A percentile compares a stretch with the other conserved stretches of the same genome.
Evolutionary conservation across 495 filamentous ascomycete genomes (phyloP).

Genomic region (Sporormia fimetaria): DNA sequence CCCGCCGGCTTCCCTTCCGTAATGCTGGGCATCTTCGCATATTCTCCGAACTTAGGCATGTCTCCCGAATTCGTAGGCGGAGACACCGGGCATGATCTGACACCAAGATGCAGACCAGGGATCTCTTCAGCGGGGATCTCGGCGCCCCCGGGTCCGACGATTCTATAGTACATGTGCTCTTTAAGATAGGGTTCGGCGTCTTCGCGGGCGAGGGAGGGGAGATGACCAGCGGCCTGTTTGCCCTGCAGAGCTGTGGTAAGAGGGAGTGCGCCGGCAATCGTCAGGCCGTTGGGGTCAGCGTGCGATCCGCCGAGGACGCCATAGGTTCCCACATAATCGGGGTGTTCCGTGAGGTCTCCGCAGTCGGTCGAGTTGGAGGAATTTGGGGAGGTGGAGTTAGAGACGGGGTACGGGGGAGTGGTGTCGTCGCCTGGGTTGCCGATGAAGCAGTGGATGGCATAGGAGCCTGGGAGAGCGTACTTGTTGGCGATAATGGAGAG

Average conservation of each 20-base stretch:
- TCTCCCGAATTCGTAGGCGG: conserved; percentile 11
- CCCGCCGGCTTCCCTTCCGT: conserved; percentile 16
- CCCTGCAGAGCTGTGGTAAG: conserved; percentile 20
- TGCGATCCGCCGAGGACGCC: conserved; percentile 7
- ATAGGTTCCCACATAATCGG: conserved; percentile 18
- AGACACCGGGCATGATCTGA: conserved; percentile 11
- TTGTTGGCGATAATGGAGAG: conserved; percentile 19
- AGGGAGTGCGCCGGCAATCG: conserved; percentile 19
- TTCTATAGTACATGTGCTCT: conserved; percentile 16
- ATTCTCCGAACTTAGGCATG: conserved; percentile 12
- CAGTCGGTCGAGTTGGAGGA: conserved; percentile 2
- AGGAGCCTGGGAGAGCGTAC: conserved; percentile 16
- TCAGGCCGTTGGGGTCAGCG: conserved; percentile 2
- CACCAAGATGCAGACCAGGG: conserved; percentile 15
- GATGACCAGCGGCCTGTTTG: conserved; percentile 14
- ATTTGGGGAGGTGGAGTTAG: conserved; percentile 10
- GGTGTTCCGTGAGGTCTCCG: conserved; percentile 4
- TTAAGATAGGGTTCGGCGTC: conserved; percentile 18
- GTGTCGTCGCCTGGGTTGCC: conserved; percentile 16
- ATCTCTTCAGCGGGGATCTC: conserved; percentile 10
- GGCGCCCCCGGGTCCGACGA: conserved; percentile 15
- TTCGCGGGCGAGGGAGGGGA: conserved; percentile 11
- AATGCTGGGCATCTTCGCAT: conserved; percentile 6
- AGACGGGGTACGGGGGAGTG: conserved; percentile 3
- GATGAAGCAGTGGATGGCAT: conserved; percentile 19